Percentiles rank a stretch among this genome's conserved stretches.
These are phyloP conservation scores for Tylopilus intermedius DNA, from an alignment of 768 basidiomycete species.

Conservation along the genomic window DNA sequence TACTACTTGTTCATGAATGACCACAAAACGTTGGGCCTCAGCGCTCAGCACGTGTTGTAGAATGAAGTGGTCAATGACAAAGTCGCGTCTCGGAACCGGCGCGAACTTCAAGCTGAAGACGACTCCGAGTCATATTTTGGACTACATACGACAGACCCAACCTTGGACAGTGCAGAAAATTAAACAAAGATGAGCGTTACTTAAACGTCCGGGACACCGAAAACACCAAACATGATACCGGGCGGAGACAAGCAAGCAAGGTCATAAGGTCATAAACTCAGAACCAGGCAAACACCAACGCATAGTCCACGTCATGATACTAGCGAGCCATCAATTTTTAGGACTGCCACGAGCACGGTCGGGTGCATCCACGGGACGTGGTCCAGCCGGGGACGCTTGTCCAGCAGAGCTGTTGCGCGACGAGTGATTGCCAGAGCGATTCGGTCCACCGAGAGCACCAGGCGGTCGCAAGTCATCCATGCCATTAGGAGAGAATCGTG, in stretches of 20 bases:
- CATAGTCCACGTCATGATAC: conserved; percentile 9
- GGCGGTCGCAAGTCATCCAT: conserved; percentile 31
- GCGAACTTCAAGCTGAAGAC: neutral
- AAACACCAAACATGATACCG: conserved; percentile 16
- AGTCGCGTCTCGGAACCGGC: conserved; percentile 3
- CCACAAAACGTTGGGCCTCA: neutral
- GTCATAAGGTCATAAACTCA: conserved; percentile 9
- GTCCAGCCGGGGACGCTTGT: conserved; percentile 48
- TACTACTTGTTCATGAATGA: conserved; percentile 26
- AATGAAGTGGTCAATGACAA: neutral
- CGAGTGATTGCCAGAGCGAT: conserved; percentile 28
- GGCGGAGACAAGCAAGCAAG: conserved; percentile 11
- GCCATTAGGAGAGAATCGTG: conserved; percentile 44
- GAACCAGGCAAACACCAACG: conserved; percentile 1
- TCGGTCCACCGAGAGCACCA: conserved; percentile 22
- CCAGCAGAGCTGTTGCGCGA: conserved; percentile 51
- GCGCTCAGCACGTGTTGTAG: neutral
- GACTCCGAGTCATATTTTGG: neutral
- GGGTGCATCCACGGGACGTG: conserved; percentile 28
- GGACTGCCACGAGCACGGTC: conserved; percentile 24
- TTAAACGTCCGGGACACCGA: conserved; percentile 10
- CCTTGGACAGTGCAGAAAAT: conserved; percentile 11
- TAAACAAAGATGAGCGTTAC: conserved; percentile 13
- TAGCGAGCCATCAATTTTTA: conserved; percentile 18
- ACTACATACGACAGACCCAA: conserved; percentile 1